A percentile compares a stretch with the other conserved stretches of the same genome.
Conservation (phyloP, 176 grass and related monocot genomes). For the Oryza officinalis region DNA sequence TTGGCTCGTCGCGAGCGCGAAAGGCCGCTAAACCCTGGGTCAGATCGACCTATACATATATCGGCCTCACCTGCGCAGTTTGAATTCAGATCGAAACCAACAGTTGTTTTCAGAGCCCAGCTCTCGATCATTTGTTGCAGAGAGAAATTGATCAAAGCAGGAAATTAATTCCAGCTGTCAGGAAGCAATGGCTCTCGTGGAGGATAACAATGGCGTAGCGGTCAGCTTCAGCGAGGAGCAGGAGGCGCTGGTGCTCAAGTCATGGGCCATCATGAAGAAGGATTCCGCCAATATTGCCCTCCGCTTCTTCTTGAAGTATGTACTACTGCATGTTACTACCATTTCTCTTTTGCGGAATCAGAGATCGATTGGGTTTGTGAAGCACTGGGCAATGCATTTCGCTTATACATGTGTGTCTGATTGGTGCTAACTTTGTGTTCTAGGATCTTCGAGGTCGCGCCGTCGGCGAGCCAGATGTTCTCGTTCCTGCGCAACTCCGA, state of each 20-base stretch:
- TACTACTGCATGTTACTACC: background rate
- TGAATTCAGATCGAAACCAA: background rate
- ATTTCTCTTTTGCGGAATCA: background rate
- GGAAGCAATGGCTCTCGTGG: constrained; percentile 47
- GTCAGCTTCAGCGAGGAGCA: constrained; percentile 74
- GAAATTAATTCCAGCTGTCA: background rate
- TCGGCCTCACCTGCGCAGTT: background rate
- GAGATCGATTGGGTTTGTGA: background rate
- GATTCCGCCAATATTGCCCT: constrained; percentile 65
- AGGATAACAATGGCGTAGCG: constrained; percentile 7
- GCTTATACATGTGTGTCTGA: background rate
- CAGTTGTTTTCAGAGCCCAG: background rate
- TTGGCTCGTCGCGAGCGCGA: constrained; percentile 39
- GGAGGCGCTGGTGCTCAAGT: constrained; percentile 82
- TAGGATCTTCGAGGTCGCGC: constrained; percentile 90
- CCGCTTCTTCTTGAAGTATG: constrained; percentile 86
- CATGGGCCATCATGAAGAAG: constrained; percentile 94
- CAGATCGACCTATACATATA: constrained; percentile 26
- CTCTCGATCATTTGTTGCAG: background rate
- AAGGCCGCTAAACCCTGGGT: background rate
- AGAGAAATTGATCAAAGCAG: background rate
- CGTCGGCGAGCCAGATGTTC: constrained; percentile 75
- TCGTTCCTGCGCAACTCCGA: constrained; percentile 79
- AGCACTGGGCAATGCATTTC: background rate
- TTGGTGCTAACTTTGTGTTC: background rate